Conservation (phyloP, 768 basidiomycete genomes). For the Xerocomellus chrysenteron region DNA sequence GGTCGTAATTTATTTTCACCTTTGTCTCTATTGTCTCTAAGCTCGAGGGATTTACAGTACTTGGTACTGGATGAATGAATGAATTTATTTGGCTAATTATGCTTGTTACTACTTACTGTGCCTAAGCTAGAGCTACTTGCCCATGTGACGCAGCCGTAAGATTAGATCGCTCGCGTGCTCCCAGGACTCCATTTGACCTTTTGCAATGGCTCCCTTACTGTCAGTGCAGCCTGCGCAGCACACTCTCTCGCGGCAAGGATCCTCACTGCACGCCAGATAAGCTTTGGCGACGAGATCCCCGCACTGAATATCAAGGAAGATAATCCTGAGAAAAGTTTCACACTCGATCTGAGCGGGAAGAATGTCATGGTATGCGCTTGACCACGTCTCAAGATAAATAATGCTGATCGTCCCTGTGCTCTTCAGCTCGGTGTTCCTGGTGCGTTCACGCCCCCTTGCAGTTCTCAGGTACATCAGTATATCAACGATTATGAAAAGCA, state of each 20-base stretch:
- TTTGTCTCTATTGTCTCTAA: neutral
- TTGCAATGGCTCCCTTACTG: constrained; percentile 49
- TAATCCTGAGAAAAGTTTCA: constrained; percentile 41
- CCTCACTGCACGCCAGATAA: constrained; percentile 46
- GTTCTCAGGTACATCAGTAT: constrained; percentile 61
- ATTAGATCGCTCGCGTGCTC: neutral
- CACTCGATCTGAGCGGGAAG: constrained; percentile 54
- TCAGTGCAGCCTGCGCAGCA: constrained; percentile 48
- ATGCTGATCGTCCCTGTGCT: neutral
- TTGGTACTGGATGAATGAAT: too few species aligned
- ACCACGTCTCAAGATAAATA: neutral
- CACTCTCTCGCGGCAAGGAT: constrained; percentile 54
- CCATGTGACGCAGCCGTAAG: neutral
- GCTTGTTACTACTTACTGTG: too few species aligned
- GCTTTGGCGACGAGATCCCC: constrained; percentile 43
- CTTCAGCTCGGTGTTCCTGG: constrained; percentile 70
- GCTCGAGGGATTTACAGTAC: neutral
- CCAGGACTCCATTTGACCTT: neutral
- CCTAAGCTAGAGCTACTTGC: neutral
- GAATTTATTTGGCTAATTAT: too few species aligned
- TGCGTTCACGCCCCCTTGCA: constrained; percentile 75
- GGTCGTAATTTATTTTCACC: constrained; percentile 48
- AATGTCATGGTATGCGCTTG: constrained; percentile 55
- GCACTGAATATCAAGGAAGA: constrained; percentile 57
- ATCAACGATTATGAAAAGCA: constrained; percentile 65